phyloP scores from a whole-genome alignment of 106 monocot genomes.

The Vanilla planifolia region DNA sequence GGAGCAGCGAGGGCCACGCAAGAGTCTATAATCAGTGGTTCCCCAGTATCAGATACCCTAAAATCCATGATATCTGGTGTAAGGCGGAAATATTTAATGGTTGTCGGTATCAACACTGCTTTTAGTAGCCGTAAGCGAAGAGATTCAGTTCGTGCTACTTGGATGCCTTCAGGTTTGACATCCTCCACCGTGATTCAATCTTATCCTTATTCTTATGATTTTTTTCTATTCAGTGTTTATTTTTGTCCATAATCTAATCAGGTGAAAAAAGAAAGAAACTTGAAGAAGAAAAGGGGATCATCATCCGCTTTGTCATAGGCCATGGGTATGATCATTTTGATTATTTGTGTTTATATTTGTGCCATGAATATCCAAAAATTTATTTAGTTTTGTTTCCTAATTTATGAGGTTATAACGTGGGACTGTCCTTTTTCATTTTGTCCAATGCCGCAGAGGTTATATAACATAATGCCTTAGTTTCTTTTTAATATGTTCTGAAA shows the following conservation, averaged over 20 bases:
- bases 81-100: slow-evolving; percentile 77
- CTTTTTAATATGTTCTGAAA: too few relatives aligned
- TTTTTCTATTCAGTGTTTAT: not conserved
- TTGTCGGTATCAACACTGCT: slow-evolving; percentile 91
- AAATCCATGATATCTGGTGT: slow-evolving; percentile 18
- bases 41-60: slow-evolving; percentile 51
- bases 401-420: too few relatives aligned
- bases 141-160: slow-evolving; percentile 86
- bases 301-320: slow-evolving; percentile 68
- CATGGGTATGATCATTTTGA: slow-evolving; percentile 67
- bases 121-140: slow-evolving; percentile 93
- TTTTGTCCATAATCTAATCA: slow-evolving; percentile 3
- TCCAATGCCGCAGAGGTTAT: too few relatives aligned
- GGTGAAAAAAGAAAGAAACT: slow-evolving; percentile 66
- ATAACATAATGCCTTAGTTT: too few relatives aligned
- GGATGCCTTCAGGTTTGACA: slow-evolving; percentile 84
- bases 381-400: too few relatives aligned
- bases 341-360: too few relatives aligned
- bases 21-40: slow-evolving; percentile 73
- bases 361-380: too few relatives aligned
- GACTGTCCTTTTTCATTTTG: too few relatives aligned
- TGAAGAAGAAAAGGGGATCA: slow-evolving; percentile 65
- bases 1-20: slow-evolving; percentile 72
- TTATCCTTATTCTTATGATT: not conserved
- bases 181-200: not conserved